Conservation (phyloP, 768 basidiomycete species). For the Calocera cornea region DNA sequence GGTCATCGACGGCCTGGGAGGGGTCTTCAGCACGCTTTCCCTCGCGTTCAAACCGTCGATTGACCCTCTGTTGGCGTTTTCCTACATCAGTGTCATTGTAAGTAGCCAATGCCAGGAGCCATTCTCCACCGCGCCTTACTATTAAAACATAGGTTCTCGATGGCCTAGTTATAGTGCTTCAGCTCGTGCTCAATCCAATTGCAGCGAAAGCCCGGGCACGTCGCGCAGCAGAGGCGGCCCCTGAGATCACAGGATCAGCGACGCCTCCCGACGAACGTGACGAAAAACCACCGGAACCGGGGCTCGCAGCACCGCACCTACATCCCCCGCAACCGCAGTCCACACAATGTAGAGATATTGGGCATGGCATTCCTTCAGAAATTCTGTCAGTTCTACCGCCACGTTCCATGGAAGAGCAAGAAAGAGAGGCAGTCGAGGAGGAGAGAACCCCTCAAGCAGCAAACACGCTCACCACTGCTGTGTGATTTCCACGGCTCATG, state of each 20-base stretch:
- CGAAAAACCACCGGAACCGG: too few species aligned
- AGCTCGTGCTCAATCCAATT: background rate
- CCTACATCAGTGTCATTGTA: constrained; percentile 22
- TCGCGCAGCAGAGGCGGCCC: background rate
- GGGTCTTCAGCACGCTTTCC: constrained; percentile 54
- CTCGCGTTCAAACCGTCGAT: constrained; percentile 50
- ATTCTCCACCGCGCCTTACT: background rate
- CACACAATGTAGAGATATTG: too few species aligned
- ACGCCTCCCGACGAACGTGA: too few species aligned
- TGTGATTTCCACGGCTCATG: too few species aligned
- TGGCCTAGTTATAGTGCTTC: background rate
- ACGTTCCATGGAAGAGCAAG: background rate
- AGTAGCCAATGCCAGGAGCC: background rate
- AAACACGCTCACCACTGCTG: background rate
- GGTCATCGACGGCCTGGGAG: constrained; percentile 53
- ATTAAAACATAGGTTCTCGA: background rate
- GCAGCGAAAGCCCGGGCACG: background rate
- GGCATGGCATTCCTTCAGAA: background rate
- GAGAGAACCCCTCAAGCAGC: background rate
- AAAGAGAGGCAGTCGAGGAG: background rate
- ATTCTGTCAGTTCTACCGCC: background rate
- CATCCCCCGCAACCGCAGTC: too few species aligned
- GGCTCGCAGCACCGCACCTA: too few species aligned
- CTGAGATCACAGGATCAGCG: background rate
- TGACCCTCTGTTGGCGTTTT: constrained; percentile 47